A percentile compares a stretch with the other conserved stretches of the same genome.
Evolutionary conservation across 2,329 filamentous ascomycete genomes (phyloP).

Genomic region (Elsinoe batatas): DNA sequence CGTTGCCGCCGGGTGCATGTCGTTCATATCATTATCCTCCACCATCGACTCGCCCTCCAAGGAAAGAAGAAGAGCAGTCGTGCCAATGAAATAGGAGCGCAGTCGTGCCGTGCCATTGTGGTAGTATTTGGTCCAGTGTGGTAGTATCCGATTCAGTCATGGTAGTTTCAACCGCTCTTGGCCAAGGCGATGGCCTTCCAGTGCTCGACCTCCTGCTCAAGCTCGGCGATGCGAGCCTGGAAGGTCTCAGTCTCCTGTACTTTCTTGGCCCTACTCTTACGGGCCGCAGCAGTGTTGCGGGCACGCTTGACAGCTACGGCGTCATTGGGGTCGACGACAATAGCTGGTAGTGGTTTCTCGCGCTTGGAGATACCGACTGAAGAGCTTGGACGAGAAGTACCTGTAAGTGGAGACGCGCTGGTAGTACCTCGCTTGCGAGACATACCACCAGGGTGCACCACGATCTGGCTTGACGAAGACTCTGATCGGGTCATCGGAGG

Average conservation of each 20-base stretch:
- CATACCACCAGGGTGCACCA: constrained; percentile 29
- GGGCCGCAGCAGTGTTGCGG: constrained; percentile 84
- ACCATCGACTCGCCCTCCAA: constrained; percentile 13
- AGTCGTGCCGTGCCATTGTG: not conserved
- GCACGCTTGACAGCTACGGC: constrained; percentile 81
- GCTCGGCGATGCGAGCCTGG: constrained; percentile 55
- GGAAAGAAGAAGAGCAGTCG: not conserved
- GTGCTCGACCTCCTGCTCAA: constrained; percentile 31
- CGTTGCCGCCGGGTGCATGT: not conserved
- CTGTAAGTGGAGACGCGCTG: constrained; percentile 34
- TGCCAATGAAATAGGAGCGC: too few species aligned
- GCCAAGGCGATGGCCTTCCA: constrained; percentile 24
- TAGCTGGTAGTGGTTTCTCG: constrained; percentile 70
- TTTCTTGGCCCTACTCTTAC: constrained; percentile 85
- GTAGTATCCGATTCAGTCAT: not conserved
- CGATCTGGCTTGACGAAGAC: constrained; percentile 27
- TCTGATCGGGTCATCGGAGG: constrained; percentile 32
- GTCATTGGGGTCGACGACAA: constrained; percentile 65
- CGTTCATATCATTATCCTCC: constrained; percentile 7
- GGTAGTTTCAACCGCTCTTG: constrained; percentile 13
- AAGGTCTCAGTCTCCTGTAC: constrained; percentile 64
- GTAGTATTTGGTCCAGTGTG: not conserved
- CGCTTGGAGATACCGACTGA: constrained; percentile 67
- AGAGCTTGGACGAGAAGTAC: constrained; percentile 52
- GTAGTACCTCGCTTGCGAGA: constrained; percentile 28